Evolutionary conservation across 2,329 filamentous ascomycete genomes (phyloP), one percentile per base, ranked within the genome.

Genomic region (Aspergillus neoniger): DNA sequence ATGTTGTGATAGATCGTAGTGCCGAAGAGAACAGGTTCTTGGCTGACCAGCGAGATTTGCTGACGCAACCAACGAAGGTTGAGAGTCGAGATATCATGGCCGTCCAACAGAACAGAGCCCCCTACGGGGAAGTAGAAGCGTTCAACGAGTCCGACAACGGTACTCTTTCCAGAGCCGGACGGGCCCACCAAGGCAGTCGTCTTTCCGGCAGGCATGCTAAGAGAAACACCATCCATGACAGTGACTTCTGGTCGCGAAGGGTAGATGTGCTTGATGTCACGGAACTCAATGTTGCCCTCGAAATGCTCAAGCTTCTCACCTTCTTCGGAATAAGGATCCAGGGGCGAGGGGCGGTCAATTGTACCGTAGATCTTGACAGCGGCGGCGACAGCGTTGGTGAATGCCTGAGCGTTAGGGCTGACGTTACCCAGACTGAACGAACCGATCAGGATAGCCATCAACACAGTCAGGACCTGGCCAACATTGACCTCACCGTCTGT

Each of bases 81-180:
- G 53, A 98, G 81, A 0, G 83, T 89, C 69, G 86, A 86, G 58
- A 96, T 88, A 72, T 96, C 90, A 66, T 89, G 87, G 7, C 91
- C 94, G 72, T 98, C 95, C 10, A 99, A 81, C 61, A 88, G 83
- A 1, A 98, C 87, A 19, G 85, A 79, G 21, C 95, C 95, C 30
- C 85, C 85, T 36, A 97, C 91, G 0, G 94, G 94, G 59, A 93
- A 87, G 74, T 99, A 99, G 75, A 98, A 98, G 17, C 95, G 87
- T 77, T 98, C 94, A 1, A 98, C 88, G 19, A 99, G 82, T 12
- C 94, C 94, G 28, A 98, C 90, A 63, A 98, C 93, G 0, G 95
- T 98, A 70, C 90, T 94, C 79, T 98, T 99, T 51, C 95, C 95
- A 41, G 91, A 96, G 10, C 94, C 95, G 10, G 94, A 98, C 0